Conservation (phyloP, 306 rosid species). For the cucumber (Cucumis sativus) region DNA sequence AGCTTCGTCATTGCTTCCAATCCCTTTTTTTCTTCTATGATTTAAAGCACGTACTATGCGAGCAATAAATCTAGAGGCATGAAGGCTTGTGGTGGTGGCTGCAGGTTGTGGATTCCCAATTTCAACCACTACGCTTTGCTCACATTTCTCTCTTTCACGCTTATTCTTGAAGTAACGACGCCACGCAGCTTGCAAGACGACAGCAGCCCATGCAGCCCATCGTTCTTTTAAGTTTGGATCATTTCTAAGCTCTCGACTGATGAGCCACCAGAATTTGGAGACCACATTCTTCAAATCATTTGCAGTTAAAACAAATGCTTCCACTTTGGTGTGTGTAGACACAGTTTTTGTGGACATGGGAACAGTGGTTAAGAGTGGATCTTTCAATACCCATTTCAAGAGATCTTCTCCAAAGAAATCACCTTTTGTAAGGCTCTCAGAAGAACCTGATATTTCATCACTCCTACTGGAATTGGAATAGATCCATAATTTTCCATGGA, state of each 20-base stretch:
- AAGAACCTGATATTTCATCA: neutral
- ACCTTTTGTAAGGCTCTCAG: neutral
- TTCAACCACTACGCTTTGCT: neutral
- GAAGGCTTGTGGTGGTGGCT: neutral
- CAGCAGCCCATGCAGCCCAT: neutral
- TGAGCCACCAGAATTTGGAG: slow-evolving; percentile 10
- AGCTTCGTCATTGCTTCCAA: neutral
- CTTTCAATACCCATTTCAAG: neutral
- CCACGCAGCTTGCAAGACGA: neutral
- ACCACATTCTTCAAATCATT: slow-evolving; percentile 1
- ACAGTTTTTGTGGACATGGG: slow-evolving; percentile 9
- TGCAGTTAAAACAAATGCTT: slow-evolving; percentile 12
- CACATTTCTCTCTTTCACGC: neutral
- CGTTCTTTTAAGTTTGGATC: neutral
- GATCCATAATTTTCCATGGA: neutral
- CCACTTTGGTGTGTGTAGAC: slow-evolving; percentile 1
- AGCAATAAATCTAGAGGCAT: neutral
- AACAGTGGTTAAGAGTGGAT: neutral
- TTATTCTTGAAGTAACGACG: neutral
- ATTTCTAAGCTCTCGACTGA: neutral
- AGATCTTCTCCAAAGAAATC: slow-evolving; percentile 13
- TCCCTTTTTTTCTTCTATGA: neutral
- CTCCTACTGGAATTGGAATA: neutral
- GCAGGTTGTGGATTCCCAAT: neutral
- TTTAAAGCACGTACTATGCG: neutral